Base-by-base conservation (phyloP, 169 alveolate species). In the Plasmodium gallinaceum region DNA sequence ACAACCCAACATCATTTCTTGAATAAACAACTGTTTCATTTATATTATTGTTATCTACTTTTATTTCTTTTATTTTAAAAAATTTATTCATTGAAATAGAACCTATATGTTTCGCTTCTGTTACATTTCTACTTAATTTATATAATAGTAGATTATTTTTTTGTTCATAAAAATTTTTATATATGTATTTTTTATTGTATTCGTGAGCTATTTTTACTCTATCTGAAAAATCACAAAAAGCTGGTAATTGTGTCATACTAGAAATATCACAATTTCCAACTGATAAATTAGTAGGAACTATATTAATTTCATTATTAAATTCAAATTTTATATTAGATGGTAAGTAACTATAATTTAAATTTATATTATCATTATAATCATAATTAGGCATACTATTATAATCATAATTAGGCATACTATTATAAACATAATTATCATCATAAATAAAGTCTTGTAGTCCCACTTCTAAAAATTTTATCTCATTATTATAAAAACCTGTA, bases 31-130 rank as follows among this genome's bases (percentile, higher is more conserved):
- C 66, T 10, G 94, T 37, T 24, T 87, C 60, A 32, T 72, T 78
- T 22, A 75, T 65, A 78, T 88, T 73, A 39, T 88, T 93, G 5
- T 60, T 88, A 62, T 90, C 95, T 3, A 88, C 8, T 76, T 72
- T 94, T 12, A 94, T 68, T 72, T 94, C 96, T 37, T 91, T 88
- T 9, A 94, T 94, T 52, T 88, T 88, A 20, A 88, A 46, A 87
- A 92, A 94, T 32, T 75, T 66, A 57, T 69, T 52, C 42, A 78
- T 46, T 7, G 52, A 7, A 78, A 26, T 65, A 24, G 75, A 64
- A 2, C 52, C 78, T n/a, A 22, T 48, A 20, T 78, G 62, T 20
- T 46, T 14, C 10, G 22, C 7, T 65, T 78, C 89, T 3, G 76
- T 62, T 9, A 51, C 9, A 48, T 51, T 32, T 64, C 89, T 68